Evolutionary conservation across 129 eudicot species (phyloP).

Genomic region (Deinandra increscens): DNA sequence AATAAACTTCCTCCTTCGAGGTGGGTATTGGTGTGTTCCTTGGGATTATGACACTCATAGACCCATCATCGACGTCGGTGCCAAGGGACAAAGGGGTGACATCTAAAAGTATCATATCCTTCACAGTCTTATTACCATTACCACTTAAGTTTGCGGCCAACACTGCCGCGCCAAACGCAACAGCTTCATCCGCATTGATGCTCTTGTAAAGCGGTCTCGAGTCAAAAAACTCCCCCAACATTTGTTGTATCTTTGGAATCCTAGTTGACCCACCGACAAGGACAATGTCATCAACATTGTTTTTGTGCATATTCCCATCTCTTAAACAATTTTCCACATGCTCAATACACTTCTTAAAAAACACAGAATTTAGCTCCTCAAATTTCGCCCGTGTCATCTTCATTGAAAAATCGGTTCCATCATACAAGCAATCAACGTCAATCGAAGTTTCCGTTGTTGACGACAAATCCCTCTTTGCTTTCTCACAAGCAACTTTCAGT

Average conservation of each 20-base stretch:
- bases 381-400: neutral
- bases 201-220: neutral
- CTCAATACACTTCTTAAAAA: neutral
- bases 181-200: neutral
- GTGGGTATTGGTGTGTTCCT: neutral
- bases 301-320: neutral
- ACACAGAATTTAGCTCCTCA: neutral
- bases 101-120: neutral
- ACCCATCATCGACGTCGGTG: neutral
- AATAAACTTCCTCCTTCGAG: neutral
- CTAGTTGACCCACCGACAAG: neutral
- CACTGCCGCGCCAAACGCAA: neutral
- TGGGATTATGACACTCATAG: neutral
- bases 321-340: neutral
- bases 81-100: neutral
- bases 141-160: neutral
- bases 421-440: too few relatives aligned
- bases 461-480: too few relatives aligned
- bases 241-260: constrained; percentile 2
- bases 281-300: neutral
- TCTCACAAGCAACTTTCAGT: too few relatives aligned
- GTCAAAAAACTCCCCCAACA: neutral
- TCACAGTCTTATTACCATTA: neutral
- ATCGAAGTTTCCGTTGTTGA: too few relatives aligned
- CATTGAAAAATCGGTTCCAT: neutral